Base-by-base conservation (phyloP, 2,329 filamentous ascomycete species). In the Hymenoscyphus scutula region DNA sequence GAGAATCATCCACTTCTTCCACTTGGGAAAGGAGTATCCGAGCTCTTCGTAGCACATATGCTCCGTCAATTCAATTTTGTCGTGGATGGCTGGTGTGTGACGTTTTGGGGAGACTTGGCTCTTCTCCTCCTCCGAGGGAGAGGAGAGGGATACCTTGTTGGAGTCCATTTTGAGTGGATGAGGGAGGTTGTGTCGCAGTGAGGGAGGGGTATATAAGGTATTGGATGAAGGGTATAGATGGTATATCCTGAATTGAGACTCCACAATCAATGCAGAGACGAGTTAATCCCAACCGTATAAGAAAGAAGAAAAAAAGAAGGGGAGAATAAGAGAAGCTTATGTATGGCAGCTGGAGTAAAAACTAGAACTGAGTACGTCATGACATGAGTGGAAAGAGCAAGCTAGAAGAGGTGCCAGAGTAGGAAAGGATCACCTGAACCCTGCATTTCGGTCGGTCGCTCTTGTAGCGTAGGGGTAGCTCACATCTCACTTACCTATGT, bases 1-100 rank as follows among this genome's bases (percentile, higher is more conserved):
- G 61, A 91, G 82, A 69, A 91, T 89, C 71, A 79, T 84, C 71
- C 89, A 91, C 76, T 91, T 91, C 76, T 85, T 88, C 77, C 76
- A 81, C 13, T 67, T 74, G 0, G 86, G 77, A 66, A 84, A 91
- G 8, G 79, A 78, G 72, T 81, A 90, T 58, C 87, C 88, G 0
- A 91, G 79, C 70, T 90, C 80, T 23, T 83, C 80, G 73, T 87
- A 88, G 75, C 86, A 89, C 68, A 89, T 86, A 37, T 81, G 79
- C 67, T 83, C 80, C 0, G 77, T 80, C 59, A 85, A 70, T 63
- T 81, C 77, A 6, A 70, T 59, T 55, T 70, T 68, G 45, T 67
- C 69, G 19, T 67, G 59, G 13, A 64, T 68, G 13, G 64, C 63
- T 10, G 55, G 63, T 25, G 64, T 65, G 25, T 66, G 64, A n/a